Evolutionary conservation across 371 early-diverging fungal species (phyloP).

Genomic region (Mortierella sp.): DNA sequence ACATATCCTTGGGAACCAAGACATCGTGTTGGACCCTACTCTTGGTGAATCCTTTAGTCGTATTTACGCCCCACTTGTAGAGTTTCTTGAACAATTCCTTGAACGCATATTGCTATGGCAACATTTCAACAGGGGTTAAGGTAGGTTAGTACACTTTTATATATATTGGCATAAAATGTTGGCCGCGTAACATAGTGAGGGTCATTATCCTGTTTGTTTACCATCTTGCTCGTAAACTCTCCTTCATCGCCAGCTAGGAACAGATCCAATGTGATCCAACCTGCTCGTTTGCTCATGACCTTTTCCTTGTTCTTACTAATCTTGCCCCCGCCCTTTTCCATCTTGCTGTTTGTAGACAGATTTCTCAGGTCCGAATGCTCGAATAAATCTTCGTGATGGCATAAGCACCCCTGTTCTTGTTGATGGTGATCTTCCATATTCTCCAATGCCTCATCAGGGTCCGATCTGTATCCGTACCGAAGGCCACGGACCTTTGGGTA

Average conservation of each 20-base stretch:
- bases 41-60: slow-evolving; percentile 80
- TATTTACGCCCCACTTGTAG: slow-evolving; percentile 83
- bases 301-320: neutral
- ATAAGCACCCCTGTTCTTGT: neutral
- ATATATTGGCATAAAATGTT: too few relatives aligned
- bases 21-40: slow-evolving; percentile 74
- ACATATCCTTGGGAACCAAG: slow-evolving; percentile 75
- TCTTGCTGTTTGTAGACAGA: neutral
- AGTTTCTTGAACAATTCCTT: slow-evolving; percentile 74
- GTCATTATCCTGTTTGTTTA: too few relatives aligned
- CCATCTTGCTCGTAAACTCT: slow-evolving; percentile 62
- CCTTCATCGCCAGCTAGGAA: slow-evolving; percentile 50
- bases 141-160: too few relatives aligned
- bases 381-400: neutral
- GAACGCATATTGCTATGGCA: slow-evolving; percentile 66
- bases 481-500: slow-evolving; percentile 74
- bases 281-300: slow-evolving; percentile 13
- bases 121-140: too few relatives aligned
- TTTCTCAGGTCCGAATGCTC: neutral
- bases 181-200: too few relatives aligned
- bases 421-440: slow-evolving; percentile 14
- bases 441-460: slow-evolving; percentile 31
- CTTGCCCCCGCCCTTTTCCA: slow-evolving; percentile 1
- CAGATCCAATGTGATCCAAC: slow-evolving; percentile 51
- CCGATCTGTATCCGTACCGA: slow-evolving; percentile 60